phyloP scores from a whole-genome alignment of 2,329 filamentous ascomycete genomes.

The Escovopsis sp. region DNA sequence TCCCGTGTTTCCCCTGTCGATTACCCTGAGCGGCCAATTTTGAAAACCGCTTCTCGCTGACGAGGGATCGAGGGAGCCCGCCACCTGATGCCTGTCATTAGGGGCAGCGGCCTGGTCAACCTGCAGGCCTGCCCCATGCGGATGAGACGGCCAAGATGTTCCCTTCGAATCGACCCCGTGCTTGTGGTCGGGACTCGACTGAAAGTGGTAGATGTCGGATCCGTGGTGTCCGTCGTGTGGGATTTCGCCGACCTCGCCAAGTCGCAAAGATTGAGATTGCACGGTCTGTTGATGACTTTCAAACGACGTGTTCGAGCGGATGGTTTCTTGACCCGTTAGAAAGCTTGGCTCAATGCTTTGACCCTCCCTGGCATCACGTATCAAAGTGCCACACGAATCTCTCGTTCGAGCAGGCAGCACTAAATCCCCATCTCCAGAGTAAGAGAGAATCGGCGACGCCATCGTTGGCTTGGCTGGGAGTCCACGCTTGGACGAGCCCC shows the following conservation, averaged over 20 bases:
- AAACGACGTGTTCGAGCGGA: neutral
- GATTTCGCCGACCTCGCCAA: no score
- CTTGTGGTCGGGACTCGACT: no score
- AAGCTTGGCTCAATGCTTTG: neutral
- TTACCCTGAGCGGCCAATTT: neutral
- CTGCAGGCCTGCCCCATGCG: no score
- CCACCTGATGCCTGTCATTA: no score
- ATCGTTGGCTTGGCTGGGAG: neutral
- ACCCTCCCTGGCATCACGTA: neutral
- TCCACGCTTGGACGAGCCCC: constrained; percentile 7
- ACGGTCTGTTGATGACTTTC: no score
- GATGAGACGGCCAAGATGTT: no score
- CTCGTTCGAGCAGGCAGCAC: neutral
- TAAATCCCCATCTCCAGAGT: neutral
- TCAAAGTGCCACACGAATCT: neutral
- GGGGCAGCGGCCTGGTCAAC: no score
- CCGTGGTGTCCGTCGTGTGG: no score
- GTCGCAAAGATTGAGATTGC: no score
- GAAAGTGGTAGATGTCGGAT: no score
- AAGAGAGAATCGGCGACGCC: neutral
- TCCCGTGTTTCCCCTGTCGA: neutral
- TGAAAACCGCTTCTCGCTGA: neutral
- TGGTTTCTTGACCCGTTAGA: neutral
- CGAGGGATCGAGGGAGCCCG: neutral
- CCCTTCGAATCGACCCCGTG: no score